Evolutionary conservation across 352 stramenopile genomes (phyloP).

Genomic region (Phytophthora quininea): DNA sequence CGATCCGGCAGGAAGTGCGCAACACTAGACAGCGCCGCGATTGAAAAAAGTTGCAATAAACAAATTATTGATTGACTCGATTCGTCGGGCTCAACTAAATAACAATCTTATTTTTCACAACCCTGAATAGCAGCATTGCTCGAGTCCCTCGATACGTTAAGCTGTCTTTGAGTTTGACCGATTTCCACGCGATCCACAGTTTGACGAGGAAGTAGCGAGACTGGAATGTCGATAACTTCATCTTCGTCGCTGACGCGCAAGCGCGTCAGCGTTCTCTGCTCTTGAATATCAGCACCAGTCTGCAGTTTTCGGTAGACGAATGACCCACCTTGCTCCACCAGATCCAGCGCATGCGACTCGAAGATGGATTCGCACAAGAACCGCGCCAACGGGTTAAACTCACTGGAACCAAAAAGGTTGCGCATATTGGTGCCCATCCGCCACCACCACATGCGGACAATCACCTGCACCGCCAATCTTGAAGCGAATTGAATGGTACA

Average conservation of each 20-base stretch:
- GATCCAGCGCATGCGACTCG: constrained; percentile 36
- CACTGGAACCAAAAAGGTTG: constrained; percentile 36
- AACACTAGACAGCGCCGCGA: too few relatives aligned
- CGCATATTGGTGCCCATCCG: constrained; percentile 29
- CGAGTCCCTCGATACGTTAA: constrained; percentile 36
- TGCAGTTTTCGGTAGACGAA: constrained; percentile 32
- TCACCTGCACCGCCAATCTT: constrained; percentile 41
- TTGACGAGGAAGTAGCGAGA: constrained; percentile 16
- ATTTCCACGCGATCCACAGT: constrained; percentile 29
- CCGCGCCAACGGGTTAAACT: constrained; percentile 32
- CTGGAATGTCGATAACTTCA: constrained; percentile 27
- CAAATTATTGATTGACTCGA: too few relatives aligned
- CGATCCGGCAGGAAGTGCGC: too few relatives aligned
- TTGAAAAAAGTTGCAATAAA: too few relatives aligned
- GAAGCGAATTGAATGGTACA: constrained; percentile 37
- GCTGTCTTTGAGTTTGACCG: constrained; percentile 26
- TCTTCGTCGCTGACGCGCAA: constrained; percentile 6
- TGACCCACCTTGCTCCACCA: constrained; percentile 41
- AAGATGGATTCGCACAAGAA: constrained; percentile 46
- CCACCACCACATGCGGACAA: constrained; percentile 39
- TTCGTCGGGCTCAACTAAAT: too few relatives aligned
- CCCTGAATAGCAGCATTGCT: constrained; percentile 37
- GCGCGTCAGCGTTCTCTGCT: constrained; percentile 15
- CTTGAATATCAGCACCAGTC: constrained; percentile 27
- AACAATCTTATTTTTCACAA: too few relatives aligned